Conservation (phyloP, 345 rosid genomes). For the Syzygium aqueum region DNA sequence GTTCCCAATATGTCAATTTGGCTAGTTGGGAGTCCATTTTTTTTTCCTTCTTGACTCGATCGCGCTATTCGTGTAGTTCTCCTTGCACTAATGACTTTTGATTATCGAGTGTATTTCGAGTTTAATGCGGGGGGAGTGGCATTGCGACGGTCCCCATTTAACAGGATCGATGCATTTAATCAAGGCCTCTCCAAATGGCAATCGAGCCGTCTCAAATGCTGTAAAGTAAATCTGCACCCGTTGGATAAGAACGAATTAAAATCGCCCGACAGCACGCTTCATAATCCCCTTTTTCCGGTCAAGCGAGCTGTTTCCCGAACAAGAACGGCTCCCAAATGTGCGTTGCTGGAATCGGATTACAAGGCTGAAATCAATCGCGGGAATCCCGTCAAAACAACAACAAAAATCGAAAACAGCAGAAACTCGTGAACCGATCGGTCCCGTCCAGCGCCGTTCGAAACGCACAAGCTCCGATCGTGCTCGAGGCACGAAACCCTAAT, state of each 20-base stretch:
- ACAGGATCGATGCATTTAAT: accelerated
- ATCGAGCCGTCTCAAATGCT: neutral
- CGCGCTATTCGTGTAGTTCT: no score
- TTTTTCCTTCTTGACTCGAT: neutral
- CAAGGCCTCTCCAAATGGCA: neutral
- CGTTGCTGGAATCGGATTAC: neutral
- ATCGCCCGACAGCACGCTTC: neutral
- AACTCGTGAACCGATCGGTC: neutral
- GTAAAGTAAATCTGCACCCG: neutral
- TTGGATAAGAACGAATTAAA: neutral
- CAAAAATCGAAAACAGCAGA: neutral
- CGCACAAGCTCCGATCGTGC: neutral
- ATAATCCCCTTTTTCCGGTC: neutral
- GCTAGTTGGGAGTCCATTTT: no score
- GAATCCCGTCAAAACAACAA: neutral
- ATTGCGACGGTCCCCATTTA: accelerated
- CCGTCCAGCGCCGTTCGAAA: neutral
- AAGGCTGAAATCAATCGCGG: neutral
- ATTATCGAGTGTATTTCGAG: neutral
- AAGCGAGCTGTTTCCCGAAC: neutral
- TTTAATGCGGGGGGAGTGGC: neutral
- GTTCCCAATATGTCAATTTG: neutral
- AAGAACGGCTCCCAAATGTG: neutral
- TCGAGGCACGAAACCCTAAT: neutral
- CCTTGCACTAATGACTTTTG: neutral